Conservation (phyloP, 495 filamentous ascomycete genomes). For the Aspergillus campestris region DNA sequence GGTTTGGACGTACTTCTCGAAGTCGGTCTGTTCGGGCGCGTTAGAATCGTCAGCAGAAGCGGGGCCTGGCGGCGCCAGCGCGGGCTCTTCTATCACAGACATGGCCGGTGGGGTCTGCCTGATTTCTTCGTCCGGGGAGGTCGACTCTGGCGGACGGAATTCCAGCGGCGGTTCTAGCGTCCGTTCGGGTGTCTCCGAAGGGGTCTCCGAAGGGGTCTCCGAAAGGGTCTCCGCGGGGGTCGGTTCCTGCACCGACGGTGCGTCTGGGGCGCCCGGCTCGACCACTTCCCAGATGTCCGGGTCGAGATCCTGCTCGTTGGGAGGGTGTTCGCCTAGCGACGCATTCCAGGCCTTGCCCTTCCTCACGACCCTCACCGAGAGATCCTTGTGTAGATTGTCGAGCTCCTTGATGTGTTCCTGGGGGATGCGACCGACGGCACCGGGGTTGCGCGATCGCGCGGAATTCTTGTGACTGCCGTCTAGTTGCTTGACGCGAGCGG, state of each 20-base stretch:
- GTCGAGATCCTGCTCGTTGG: conserved; percentile 1
- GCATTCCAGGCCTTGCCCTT: conserved; percentile 59
- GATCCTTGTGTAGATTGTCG: conserved; percentile 51
- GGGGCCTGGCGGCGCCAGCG: conserved; percentile 16
- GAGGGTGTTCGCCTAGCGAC: conserved; percentile 1
- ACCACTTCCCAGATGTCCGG: neutral
- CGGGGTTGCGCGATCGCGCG: conserved; percentile 28
- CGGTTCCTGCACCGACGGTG: neutral
- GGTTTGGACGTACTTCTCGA: conserved; percentile 38
- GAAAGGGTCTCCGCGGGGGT: neutral
- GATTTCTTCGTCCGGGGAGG: neutral
- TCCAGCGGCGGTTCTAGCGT: neutral
- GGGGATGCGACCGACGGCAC: conserved; percentile 61
- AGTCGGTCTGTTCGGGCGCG: conserved; percentile 26
- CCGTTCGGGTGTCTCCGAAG: neutral
- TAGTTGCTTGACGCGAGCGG: conserved; percentile 67
- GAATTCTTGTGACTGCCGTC: conserved; percentile 47
- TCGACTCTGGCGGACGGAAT: neutral
- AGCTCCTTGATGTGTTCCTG: conserved; percentile 63
- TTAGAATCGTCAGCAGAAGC: conserved; percentile 6
- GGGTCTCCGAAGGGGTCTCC: too few relatives aligned
- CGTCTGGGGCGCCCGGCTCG: neutral
- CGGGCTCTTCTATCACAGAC: conserved; percentile 23
- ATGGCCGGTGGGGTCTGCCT: conserved; percentile 17
- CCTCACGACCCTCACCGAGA: conserved; percentile 47